Evolutionary conservation across 345 rosid species (phyloP).

Genomic region (Camelina sativa): DNA sequence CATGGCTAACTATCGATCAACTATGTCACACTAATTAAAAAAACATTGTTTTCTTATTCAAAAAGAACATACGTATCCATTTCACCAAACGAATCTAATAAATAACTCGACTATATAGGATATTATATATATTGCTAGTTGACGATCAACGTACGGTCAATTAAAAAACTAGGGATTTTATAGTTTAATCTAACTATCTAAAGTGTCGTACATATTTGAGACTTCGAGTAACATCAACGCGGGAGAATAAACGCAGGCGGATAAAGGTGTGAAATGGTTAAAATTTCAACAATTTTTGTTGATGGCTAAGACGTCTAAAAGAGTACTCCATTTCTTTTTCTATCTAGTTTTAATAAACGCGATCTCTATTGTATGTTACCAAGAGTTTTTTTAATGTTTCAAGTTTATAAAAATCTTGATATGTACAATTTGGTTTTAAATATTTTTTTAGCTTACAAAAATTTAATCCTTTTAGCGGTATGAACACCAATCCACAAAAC

Average conservation of each 20-base stretch:
- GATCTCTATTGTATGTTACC: background rate
- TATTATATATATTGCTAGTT: slow-evolving; percentile 28
- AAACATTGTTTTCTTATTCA: slow-evolving; percentile 1
- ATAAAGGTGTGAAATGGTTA: background rate
- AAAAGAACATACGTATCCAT: slow-evolving; percentile 37
- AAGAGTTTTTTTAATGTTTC: background rate
- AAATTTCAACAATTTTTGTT: background rate
- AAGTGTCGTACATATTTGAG: slow-evolving; percentile 26
- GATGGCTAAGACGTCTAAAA: background rate
- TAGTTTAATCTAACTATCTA: background rate
- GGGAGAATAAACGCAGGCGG: background rate
- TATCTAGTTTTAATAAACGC: background rate
- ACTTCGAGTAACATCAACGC: slow-evolving; percentile 27
- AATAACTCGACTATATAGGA: background rate
- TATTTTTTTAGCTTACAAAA: background rate
- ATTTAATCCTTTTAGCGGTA: background rate
- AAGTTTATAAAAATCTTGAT: background rate
- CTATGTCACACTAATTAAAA: background rate
- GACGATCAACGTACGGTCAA: slow-evolving; percentile 33
- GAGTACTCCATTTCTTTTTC: background rate
- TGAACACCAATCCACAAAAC: slow-evolving; percentile 24
- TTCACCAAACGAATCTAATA: slow-evolving; percentile 43
- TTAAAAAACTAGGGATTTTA: background rate
- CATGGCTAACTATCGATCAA: background rate
- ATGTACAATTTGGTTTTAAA: background rate